Evolutionary conservation across 805 yeast genomes (phyloP).

Genomic region (Ogataea trehalophila): DNA sequence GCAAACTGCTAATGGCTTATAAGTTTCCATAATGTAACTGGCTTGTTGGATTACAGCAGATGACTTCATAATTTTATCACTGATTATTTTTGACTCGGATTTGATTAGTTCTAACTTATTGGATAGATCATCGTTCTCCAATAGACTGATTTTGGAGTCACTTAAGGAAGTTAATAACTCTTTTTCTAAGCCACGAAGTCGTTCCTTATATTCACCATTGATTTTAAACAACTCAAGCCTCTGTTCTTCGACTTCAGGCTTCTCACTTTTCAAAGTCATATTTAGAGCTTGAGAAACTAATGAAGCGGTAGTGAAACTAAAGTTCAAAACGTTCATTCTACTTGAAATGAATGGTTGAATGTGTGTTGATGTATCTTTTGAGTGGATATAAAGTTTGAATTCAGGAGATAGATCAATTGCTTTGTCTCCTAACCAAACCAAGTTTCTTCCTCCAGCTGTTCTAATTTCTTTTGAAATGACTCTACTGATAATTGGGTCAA

Average conservation of each 20-base stretch:
- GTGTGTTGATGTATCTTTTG: conserved; percentile 48
- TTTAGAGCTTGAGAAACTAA: conserved; percentile 61
- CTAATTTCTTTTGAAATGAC: conserved; percentile 58
- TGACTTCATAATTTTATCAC: conserved; percentile 50
- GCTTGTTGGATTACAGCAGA: conserved; percentile 49
- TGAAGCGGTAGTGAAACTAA: conserved; percentile 64
- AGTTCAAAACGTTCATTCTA: conserved; percentile 62
- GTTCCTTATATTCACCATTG: conserved; percentile 55
- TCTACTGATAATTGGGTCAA: conserved; percentile 68
- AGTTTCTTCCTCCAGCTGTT: conserved; percentile 62
- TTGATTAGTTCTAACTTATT: conserved; percentile 62
- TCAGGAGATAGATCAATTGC: conserved; percentile 63
- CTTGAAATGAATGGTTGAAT: conserved; percentile 55
- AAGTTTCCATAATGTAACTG: conserved; percentile 42
- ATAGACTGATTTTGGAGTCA: conserved; percentile 51
- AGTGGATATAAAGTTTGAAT: conserved; percentile 56
- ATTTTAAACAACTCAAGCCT: conserved; percentile 48
- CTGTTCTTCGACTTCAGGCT: conserved; percentile 64
- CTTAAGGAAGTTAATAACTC: conserved; percentile 54
- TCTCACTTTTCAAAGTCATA: conserved; percentile 44
- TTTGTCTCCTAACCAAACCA: conserved; percentile 56
- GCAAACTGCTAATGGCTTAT: conserved; percentile 49
- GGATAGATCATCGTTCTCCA: conserved; percentile 62
- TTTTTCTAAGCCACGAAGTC: conserved; percentile 52
- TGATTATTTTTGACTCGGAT: conserved; percentile 51